Percentiles rank a stretch among this genome's conserved stretches.
These are phyloP conservation scores for Lagenaria siceraria DNA, from an alignment of 306 rosid species.

Conservation along the genomic window DNA sequence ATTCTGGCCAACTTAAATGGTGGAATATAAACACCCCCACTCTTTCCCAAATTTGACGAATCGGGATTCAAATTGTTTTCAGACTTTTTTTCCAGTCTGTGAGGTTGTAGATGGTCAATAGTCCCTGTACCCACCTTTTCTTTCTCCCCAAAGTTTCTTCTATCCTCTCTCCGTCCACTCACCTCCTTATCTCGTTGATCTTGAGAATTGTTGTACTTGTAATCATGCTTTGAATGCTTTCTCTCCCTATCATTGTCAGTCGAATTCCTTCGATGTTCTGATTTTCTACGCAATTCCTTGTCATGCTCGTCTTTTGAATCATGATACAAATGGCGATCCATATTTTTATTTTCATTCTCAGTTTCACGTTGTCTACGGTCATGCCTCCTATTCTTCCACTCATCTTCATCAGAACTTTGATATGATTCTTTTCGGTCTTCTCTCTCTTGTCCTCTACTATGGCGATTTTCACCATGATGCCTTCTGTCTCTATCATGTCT, in stretches of 20 bases:
- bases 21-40: slow-evolving; percentile 91
- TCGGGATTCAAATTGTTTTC: slow-evolving; percentile 33
- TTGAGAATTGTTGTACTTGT: neutral
- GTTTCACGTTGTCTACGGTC: slow-evolving; percentile 14
- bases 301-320: slow-evolving; percentile 27
- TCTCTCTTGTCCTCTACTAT: slow-evolving; percentile 1
- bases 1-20: slow-evolving; percentile 89
- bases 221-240: neutral
- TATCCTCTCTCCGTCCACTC: slow-evolving; percentile 18
- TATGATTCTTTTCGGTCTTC: slow-evolving; percentile 16
- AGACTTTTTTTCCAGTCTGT: slow-evolving; percentile 9
- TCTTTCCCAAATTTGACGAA: slow-evolving; percentile 49
- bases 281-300: slow-evolving; percentile 15
- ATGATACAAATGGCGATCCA: slow-evolving; percentile 13
- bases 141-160: slow-evolving; percentile 15
- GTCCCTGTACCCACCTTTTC: slow-evolving; percentile 26
- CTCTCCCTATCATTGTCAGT: slow-evolving; percentile 13
- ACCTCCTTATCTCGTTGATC: slow-evolving; percentile 18
- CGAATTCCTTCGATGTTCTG: slow-evolving; percentile 17
- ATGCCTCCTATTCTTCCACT: slow-evolving; percentile 9
- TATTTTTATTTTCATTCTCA: slow-evolving; percentile 16
- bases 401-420: slow-evolving; percentile 22
- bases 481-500: slow-evolving; percentile 14
- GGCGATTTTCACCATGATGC: slow-evolving; percentile 8
- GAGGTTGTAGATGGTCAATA: slow-evolving; percentile 22